Conservation (phyloP, 495 filamentous ascomycete species). For the Pyronema omphalodes region DNA sequence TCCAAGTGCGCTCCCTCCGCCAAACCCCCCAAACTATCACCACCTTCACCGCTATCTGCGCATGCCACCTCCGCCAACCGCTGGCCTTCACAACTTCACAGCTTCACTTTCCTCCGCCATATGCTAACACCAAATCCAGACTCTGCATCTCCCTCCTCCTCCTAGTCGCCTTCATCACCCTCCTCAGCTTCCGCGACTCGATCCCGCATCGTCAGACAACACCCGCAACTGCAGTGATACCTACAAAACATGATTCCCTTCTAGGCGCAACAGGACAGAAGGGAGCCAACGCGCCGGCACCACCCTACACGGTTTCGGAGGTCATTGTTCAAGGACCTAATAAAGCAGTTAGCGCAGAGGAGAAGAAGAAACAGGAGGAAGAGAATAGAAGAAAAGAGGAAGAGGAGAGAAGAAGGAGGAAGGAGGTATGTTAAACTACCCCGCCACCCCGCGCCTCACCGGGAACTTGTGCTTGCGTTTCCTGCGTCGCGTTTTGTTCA, state of each 20-base stretch:
- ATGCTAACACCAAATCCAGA: not conserved
- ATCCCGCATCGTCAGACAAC: not conserved
- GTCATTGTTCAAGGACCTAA: not conserved
- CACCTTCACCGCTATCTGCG: not conserved
- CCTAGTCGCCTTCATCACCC: slow-evolving; percentile 10
- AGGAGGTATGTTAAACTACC: slow-evolving; percentile 10
- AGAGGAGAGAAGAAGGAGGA: slow-evolving; percentile 7
- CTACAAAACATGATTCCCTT: slow-evolving; percentile 5
- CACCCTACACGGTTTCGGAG: not conserved
- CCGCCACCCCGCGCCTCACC: not conserved
- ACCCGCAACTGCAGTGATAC: not conserved
- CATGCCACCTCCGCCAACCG: not conserved
- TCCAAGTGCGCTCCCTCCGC: slow-evolving; percentile 6
- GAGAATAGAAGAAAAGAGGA: slow-evolving; percentile 9
- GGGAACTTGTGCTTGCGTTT: not conserved
- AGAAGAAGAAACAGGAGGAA: slow-evolving; percentile 7
- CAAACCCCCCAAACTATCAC: not conserved
- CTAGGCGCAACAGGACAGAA: slow-evolving; percentile 10
- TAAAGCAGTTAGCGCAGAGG: not conserved
- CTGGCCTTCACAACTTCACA: not conserved
- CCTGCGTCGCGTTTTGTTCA: not conserved
- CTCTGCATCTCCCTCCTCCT: slow-evolving; percentile 5
- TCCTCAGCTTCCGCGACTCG: slow-evolving; percentile 13
- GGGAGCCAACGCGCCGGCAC: slow-evolving; percentile 2
- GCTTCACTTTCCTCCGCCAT: not conserved